Conservation (phyloP, 2,329 filamentous ascomycete genomes). For the Raffaelea albimanens region DNA sequence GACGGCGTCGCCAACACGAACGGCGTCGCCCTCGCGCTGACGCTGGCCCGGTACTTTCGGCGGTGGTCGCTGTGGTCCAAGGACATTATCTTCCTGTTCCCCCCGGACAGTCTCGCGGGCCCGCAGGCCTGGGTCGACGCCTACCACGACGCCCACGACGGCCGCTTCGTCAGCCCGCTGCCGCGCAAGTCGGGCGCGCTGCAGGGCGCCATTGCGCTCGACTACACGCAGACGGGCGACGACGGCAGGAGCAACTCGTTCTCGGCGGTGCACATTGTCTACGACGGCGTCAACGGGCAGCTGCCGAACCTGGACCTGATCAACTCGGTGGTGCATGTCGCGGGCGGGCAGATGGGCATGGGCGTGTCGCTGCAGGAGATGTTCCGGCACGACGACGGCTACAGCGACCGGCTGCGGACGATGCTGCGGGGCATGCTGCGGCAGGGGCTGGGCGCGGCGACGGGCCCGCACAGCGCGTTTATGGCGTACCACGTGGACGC, state of each 20-base stretch:
- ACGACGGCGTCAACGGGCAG: slow-evolving; percentile 93
- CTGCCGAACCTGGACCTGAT: slow-evolving; percentile 92
- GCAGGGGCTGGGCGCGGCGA: slow-evolving; percentile 80
- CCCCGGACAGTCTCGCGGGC: slow-evolving; percentile 80
- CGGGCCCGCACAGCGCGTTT: slow-evolving; percentile 87
- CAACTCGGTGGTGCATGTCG: slow-evolving; percentile 85
- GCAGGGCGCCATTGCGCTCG: slow-evolving; percentile 86
- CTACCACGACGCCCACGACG: slow-evolving; percentile 83
- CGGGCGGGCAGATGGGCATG: slow-evolving; percentile 86
- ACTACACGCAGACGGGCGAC: slow-evolving; percentile 58
- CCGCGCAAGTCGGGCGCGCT: slow-evolving; percentile 87
- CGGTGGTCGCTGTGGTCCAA: slow-evolving; percentile 98
- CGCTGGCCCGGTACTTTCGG: slow-evolving; percentile 90
- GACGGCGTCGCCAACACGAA: slow-evolving; percentile 72
- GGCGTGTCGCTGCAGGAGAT: slow-evolving; percentile 76
- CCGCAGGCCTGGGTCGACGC: slow-evolving; percentile 97
- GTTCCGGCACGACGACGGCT: slow-evolving; percentile 73
- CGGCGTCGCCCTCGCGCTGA: slow-evolving; percentile 77
- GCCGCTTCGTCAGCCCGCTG: slow-evolving; percentile 60
- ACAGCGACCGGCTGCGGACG: slow-evolving; percentile 72
- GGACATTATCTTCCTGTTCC: slow-evolving; percentile 87
- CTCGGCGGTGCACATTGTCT: slow-evolving; percentile 80
- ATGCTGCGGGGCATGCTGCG: slow-evolving; percentile 90
- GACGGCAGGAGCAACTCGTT: slow-evolving; percentile 51
- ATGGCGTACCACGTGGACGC: slow-evolving; percentile 80